Base-by-base conservation (phyloP, 208 protist species). In the Acanthamoeba polyphaga region DNA sequence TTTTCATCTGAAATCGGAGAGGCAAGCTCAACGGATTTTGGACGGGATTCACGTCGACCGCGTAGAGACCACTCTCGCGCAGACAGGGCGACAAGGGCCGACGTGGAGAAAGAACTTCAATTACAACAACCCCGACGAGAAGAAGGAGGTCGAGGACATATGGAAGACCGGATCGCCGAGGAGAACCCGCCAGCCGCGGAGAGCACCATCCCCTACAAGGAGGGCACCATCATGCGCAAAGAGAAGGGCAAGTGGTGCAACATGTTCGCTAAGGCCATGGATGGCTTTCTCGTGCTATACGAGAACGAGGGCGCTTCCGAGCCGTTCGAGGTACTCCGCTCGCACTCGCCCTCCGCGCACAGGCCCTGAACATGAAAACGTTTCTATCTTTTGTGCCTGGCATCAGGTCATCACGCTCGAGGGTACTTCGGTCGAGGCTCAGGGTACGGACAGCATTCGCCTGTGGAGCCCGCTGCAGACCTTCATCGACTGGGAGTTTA, bases 201-300 rank as follows among this genome's bases (percentile, higher is more conserved):
- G 32, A 88, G 80, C 49, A 88, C 80, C 27, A 88, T 88, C 32
- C 87, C 66, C 66, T 92, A 94, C 90, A 94, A 94, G 74, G 72
- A 80, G 32, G 90, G 90, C 55, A 32, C 19, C 51, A 19, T 94
- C 51, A 32, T 85, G 74, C 90, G 64, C 5, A 49, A 38, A 24
- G 90, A 94, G 49, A 82, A 84, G 27, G 90, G 90, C 51, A 46
- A 43, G 17, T 94, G 72, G 64, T 29, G 64, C 38, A 34, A 84
- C 8, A 58, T 72, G 70, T 94, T 51, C n/a, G 90, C 74, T 38
- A 70, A 94, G 43, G 90, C 58, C 32, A 85, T 94, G 72, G 90
- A 94, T 19, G 90, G 90, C n/a, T 94, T 94, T 38, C 49, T 94
- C 29, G 90, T 94, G 24, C 34, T 94, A 43, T 94, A 94, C 72